Percentiles rank a stretch among this genome's conserved stretches.
Conservation (phyloP, 768 basidiomycete genomes). For the Kwoniella dendrophila region DNA sequence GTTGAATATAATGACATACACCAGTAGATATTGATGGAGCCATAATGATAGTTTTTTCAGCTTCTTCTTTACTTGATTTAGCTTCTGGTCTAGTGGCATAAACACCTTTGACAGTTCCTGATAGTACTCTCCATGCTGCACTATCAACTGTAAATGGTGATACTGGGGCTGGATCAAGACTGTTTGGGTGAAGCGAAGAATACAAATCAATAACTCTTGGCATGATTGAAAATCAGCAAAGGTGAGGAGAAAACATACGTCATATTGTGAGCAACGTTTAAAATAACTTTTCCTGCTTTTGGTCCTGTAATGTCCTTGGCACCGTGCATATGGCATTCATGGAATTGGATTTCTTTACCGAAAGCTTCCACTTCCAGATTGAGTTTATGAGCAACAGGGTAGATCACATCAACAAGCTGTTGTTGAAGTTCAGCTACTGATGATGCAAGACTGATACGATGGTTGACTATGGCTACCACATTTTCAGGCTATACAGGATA, state of each 20-base stretch:
- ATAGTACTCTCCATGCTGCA: slow-evolving; percentile 44
- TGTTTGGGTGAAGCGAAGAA: neutral
- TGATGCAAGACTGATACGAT: slow-evolving; percentile 51
- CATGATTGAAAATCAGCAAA: neutral
- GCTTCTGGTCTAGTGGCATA: slow-evolving; percentile 32
- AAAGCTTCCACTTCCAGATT: slow-evolving; percentile 47
- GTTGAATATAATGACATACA: slow-evolving; percentile 6
- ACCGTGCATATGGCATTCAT: slow-evolving; percentile 22
- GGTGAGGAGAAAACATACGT: slow-evolving; percentile 25
- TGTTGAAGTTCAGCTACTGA: slow-evolving; percentile 42
- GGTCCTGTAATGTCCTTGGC: slow-evolving; percentile 22
- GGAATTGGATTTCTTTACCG: slow-evolving; percentile 29
- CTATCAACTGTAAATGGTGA: slow-evolving; percentile 38
- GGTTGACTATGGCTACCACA: slow-evolving; percentile 49
- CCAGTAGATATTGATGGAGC: slow-evolving; percentile 36
- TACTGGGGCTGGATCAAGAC: slow-evolving; percentile 48
- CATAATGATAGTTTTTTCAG: slow-evolving; percentile 33
- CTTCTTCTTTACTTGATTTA: slow-evolving; percentile 22
- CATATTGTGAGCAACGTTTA: slow-evolving; percentile 39
- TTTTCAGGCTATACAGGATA: slow-evolving; percentile 37
- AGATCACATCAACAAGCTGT: slow-evolving; percentile 31
- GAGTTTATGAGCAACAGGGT: slow-evolving; percentile 36
- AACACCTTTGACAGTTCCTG: slow-evolving; percentile 41
- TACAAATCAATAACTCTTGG: neutral
- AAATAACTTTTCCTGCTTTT: slow-evolving; percentile 37